Base-by-base conservation (phyloP, 2,329 filamentous ascomycete genomes). In the Calcarisporium arbuscula region DNA sequence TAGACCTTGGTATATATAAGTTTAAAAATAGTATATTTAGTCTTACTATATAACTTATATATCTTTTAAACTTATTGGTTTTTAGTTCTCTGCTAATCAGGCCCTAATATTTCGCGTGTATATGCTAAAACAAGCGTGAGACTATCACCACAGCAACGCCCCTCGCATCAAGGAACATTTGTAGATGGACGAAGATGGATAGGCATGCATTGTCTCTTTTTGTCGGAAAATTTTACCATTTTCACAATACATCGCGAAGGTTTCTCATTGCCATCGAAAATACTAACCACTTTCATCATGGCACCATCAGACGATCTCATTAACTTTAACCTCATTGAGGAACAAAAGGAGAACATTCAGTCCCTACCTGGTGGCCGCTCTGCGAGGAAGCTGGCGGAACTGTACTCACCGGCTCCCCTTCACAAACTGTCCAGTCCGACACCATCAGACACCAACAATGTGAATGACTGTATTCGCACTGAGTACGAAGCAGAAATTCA, bases 321-420 rank as follows among this genome's bases (percentile, higher is more conserved):
- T 54, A 66, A 79, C 64, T 96, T 98, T 65, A 85, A 94, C 51
- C 76, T 95, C 44, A 95, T 98, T 62, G 92, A 98, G 65, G 78
- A 77, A 30, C 89, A 95, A 51, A 98, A 98, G 64, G 92, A 98
- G 65, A 98, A 98, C 62, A 95, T 98, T 37, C 89, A 95, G 61
- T 81, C 88, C 16, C 73, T 98, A 10, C 89, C 90, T 12, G 84
- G 86, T 43, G 92, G 74, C 16, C 70, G 92, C 45, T 96, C 90
- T 26, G 92, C 90, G 29, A 85, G 81, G 64, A 89, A 92, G 35
- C 80, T 98, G 33, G 88, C 82, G 19, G 77, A 88, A 35, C 76
- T 87, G 20, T 88, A 87, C 72, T 82, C 88, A 42, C 70, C 85
- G 35, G 70, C 74, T 26, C 68, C 72, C 26, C 62, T 75, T 21